These are phyloP conservation scores for Taiwanofungus camphoratus DNA, from an alignment of 1,284 basidiomycete genomes.

Conservation along the genomic window DNA sequence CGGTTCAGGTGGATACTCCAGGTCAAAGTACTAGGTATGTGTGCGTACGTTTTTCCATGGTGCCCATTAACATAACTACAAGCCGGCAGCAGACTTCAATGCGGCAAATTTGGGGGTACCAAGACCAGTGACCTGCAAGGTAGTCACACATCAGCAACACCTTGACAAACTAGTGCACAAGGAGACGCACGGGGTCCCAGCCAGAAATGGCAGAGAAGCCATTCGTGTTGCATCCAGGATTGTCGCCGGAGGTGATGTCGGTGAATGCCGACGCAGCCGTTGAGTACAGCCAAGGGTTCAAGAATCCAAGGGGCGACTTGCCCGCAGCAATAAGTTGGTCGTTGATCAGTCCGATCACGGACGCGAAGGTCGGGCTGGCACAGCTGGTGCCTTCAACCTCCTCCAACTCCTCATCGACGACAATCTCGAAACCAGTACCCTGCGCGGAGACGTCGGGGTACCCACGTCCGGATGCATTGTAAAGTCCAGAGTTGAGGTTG, in stretches of 20 bases:
- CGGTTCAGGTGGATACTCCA: no score
- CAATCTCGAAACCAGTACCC: constrained; percentile 24
- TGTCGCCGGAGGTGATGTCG: constrained; percentile 18
- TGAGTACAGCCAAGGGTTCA: constrained; percentile 44
- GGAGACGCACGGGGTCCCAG: no score
- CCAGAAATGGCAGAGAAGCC: constrained; percentile 31
- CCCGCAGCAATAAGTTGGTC: constrained; percentile 40
- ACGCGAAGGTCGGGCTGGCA: constrained; percentile 44
- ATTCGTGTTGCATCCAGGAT: constrained; percentile 26
- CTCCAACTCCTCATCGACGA: constrained; percentile 26
- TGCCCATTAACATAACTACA: no score
- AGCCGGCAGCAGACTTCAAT: constrained; percentile 1
- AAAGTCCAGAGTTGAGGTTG: constrained; percentile 22
- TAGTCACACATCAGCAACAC: neutral
- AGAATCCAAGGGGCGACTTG: constrained; percentile 40
- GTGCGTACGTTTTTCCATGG: no score
- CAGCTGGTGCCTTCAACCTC: constrained; percentile 44
- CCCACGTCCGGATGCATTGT: constrained; percentile 25
- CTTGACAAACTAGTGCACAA: constrained; percentile 27
- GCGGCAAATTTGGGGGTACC: constrained; percentile 21
- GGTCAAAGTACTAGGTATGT: no score
- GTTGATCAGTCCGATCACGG: constrained; percentile 49
- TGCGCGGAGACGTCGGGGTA: constrained; percentile 28
- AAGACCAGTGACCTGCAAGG: constrained; percentile 16
- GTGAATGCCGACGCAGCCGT: no score